These are phyloP conservation scores for Cladobotryum mycophilum DNA, from an alignment of 2,329 filamentous ascomycete genomes.

Conservation along the genomic window DNA sequence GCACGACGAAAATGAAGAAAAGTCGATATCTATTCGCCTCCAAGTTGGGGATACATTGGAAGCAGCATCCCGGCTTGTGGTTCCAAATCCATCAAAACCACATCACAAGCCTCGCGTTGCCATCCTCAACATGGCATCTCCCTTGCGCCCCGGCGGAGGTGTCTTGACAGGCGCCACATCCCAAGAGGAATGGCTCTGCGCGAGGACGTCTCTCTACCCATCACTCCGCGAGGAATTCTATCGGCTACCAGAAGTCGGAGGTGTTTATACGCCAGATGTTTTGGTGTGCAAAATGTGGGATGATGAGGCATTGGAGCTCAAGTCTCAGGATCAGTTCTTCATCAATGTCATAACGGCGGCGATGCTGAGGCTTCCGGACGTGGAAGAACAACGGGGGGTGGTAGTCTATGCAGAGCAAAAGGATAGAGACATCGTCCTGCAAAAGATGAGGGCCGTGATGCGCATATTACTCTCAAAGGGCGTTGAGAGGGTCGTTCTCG, in stretches of 20 bases:
- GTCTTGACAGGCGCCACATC: slow-evolving; percentile 53
- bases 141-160: slow-evolving; percentile 54
- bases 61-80: slow-evolving; percentile 32
- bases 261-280: slow-evolving; percentile 51
- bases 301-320: slow-evolving; percentile 13
- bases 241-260: slow-evolving; percentile 51
- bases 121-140: slow-evolving; percentile 59
- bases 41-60: slow-evolving; percentile 46
- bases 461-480: slow-evolving; percentile 43
- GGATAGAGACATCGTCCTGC: slow-evolving; percentile 44
- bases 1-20: background rate
- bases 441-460: slow-evolving; percentile 54
- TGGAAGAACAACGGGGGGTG: slow-evolving; percentile 28
- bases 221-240: slow-evolving; percentile 54
- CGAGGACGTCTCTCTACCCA: slow-evolving; percentile 53
- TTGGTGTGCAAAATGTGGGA: slow-evolving; percentile 47
- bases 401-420: slow-evolving; percentile 35
- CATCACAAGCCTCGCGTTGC: slow-evolving; percentile 29
- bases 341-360: slow-evolving; percentile 53
- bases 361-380: slow-evolving; percentile 53
- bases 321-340: slow-evolving; percentile 46
- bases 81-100: background rate
- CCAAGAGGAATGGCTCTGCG: slow-evolving; percentile 57
- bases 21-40: slow-evolving; percentile 32
- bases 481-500: slow-evolving; percentile 46